Percentiles rank a stretch among this genome's conserved stretches.
Conservation (phyloP, 2,329 filamentous ascomycete genomes). For the Xylariales sp. region DNA sequence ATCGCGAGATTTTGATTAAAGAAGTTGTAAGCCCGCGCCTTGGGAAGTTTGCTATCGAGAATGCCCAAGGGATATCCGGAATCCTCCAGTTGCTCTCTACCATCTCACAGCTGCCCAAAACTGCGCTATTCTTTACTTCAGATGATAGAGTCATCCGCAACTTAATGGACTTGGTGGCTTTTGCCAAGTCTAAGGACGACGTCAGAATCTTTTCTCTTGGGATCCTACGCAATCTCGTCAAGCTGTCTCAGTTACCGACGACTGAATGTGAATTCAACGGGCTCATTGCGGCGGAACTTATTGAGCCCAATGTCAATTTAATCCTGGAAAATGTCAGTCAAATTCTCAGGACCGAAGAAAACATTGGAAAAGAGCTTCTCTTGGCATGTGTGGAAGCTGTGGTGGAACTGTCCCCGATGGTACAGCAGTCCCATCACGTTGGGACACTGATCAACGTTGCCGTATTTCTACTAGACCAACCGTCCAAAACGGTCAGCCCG, state of each 20-base stretch:
- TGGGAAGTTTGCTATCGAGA: constrained; percentile 83
- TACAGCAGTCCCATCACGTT: constrained; percentile 75
- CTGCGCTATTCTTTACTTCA: constrained; percentile 73
- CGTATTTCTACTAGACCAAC: constrained; percentile 84
- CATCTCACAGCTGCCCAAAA: constrained; percentile 77
- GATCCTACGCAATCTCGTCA: constrained; percentile 77
- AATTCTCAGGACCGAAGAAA: constrained; percentile 69
- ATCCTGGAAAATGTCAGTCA: constrained; percentile 75
- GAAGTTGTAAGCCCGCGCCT: constrained; percentile 83
- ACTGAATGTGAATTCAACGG: constrained; percentile 68
- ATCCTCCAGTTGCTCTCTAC: constrained; percentile 83
- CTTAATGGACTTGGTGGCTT: constrained; percentile 77
- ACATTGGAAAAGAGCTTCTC: constrained; percentile 77
- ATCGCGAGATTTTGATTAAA: constrained; percentile 75
- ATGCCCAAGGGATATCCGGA: constrained; percentile 87
- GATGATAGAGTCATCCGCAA: constrained; percentile 75
- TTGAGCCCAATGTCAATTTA: constrained; percentile 67
- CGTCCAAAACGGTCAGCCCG: constrained; percentile 83
- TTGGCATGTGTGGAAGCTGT: constrained; percentile 83
- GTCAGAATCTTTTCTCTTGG: constrained; percentile 86
- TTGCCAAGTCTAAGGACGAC: constrained; percentile 82
- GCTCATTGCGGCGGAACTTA: constrained; percentile 65
- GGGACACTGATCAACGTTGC: constrained; percentile 83
- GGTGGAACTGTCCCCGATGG: constrained; percentile 77
- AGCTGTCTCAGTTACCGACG: constrained; percentile 66